These are phyloP conservation scores for Uromyces viciae-fabae DNA, from an alignment of 1,284 basidiomycete species.

Conservation along the genomic window DNA sequence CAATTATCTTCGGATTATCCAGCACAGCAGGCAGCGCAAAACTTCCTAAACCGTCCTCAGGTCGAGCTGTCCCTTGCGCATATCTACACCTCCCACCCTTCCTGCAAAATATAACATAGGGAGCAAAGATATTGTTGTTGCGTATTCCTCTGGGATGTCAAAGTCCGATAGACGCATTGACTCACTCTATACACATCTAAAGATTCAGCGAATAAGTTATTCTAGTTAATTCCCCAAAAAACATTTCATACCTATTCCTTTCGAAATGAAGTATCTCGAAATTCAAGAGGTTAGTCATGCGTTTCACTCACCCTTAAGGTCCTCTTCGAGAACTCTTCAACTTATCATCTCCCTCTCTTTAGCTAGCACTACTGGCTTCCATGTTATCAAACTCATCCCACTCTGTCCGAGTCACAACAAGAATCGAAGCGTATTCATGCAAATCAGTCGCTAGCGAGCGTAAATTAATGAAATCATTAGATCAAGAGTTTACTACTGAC, in stretches of 20 bases:
- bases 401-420: slow-evolving; percentile 66
- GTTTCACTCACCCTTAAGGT: background rate
- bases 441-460: slow-evolving; percentile 96
- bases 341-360: background rate
- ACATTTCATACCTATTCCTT: background rate
- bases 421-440: slow-evolving; percentile 95
- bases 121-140: too few species aligned
- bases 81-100: too few species aligned
- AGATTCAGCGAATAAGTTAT: too few species aligned
- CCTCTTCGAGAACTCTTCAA: background rate
- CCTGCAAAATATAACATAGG: too few species aligned
- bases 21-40: too few species aligned
- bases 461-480: slow-evolving; percentile 88
- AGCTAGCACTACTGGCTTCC: slow-evolving; percentile 31
- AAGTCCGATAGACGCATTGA: too few species aligned
- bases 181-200: too few species aligned
- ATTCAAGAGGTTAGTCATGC: background rate
- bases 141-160: too few species aligned
- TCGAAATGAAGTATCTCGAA: slow-evolving; percentile 11
- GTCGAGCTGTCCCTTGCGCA: too few species aligned
- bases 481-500: slow-evolving; percentile 72
- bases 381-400: slow-evolving; percentile 21
- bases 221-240: too few species aligned
- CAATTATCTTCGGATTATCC: too few species aligned
- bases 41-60: too few species aligned